Conservation (phyloP, 2,329 filamentous ascomycete genomes). For the Colletotrichum liriopes region DNA sequence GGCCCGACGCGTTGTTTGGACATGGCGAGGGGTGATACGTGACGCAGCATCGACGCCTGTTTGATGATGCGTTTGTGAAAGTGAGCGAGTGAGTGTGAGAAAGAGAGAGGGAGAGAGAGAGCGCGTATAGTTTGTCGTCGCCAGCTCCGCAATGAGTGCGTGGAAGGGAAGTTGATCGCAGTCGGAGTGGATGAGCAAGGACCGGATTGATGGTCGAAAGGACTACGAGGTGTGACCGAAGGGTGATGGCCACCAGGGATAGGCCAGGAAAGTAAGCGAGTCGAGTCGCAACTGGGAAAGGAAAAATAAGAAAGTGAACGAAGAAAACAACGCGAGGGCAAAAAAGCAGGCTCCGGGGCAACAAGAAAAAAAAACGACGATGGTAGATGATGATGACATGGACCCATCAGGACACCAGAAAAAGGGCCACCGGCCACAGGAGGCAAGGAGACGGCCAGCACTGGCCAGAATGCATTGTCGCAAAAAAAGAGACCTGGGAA, state of each 20-base stretch:
- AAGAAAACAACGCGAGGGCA: conserved; percentile 7
- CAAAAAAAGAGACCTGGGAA: conserved; percentile 11
- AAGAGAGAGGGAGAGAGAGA: background rate
- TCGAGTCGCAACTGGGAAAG: background rate
- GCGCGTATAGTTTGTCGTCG: background rate
- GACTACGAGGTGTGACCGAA: conserved; percentile 22
- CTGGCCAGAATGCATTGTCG: conserved; percentile 37
- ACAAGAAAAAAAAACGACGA: conserved; percentile 1
- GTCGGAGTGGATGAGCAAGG: conserved; percentile 29
- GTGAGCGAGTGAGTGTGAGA: background rate
- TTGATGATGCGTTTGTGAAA: background rate
- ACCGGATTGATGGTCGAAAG: conserved; percentile 19
- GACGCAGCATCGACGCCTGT: background rate
- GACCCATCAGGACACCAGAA: conserved; percentile 20
- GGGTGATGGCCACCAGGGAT: conserved; percentile 27
- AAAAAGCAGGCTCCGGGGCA: conserved; percentile 30
- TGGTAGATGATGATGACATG: conserved; percentile 38
- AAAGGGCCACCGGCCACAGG: background rate
- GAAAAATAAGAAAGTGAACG: conserved; percentile 3
- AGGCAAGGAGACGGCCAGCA: conserved; percentile 23
- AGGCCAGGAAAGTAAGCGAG: conserved; percentile 23
- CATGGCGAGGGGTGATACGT: background rate
- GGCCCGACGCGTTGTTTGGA: conserved; percentile 17
- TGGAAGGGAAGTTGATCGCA: background rate
- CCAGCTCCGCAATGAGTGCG: background rate